Base-by-base conservation (phyloP, 352 stramenopile genomes). In the Phytophthora brassicae region DNA sequence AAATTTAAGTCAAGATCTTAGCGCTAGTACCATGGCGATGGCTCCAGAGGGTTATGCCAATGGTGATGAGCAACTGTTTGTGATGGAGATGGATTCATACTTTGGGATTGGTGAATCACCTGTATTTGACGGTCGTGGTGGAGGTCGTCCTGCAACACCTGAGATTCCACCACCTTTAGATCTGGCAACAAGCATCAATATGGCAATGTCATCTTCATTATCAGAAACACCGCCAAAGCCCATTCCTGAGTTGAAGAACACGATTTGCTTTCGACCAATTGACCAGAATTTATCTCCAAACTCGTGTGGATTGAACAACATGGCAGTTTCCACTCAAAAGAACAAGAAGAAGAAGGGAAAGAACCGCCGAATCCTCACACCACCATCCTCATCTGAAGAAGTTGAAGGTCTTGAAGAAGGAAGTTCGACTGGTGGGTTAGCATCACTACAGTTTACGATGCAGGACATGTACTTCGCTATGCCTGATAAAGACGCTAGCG, bases 11-110 rank as follows among this genome's bases (percentile, higher is more conserved):
- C 59, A 79, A 72, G 60, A 80, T 68, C 29, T 69, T 45, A 65
- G 66, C 31, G 47, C 64, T 28, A 75, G 45, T 20, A 67, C 57
- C 14, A 65, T 66, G 60, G 46, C 57, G 38, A 77, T 58, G 49
- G 60, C 60, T 14, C 44, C 59, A 4, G 68, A 77, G 22, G 68
- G 64, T 4, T 72, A 57, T 26, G 60, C 41, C n/a, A 72, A 81
- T 36, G 72, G 74, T 38, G 77, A 87, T 17, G 81, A 89, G 23
- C 80, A 90, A 59, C 66, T 92, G 24, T 93, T 93, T 64, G 84
- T 91, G 46, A 81, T 93, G 63, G 82, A 93, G 50, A 93, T 93
- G 84, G 84, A 93, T 67, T 88, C 81, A 29, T 93, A 93, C 68
- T 93, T 93, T 68, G 84, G 84, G 11, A 80, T 91, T n/a, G 82